phyloP scores from a whole-genome alignment of 768 basidiomycete genomes.

The Pulveroboletus sp. region DNA sequence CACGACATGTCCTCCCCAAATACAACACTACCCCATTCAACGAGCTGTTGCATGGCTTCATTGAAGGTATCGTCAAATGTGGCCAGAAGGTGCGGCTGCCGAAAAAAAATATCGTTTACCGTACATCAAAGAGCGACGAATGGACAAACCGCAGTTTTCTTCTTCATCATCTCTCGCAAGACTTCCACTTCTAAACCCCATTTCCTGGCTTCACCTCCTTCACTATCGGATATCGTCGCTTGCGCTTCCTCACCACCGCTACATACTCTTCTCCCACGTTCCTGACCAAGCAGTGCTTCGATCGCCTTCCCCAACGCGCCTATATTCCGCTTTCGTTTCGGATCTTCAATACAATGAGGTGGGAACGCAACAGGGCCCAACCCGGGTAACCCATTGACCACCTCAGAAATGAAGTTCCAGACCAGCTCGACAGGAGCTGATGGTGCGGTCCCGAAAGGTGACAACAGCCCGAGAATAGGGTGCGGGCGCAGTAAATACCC shows the following conservation, averaged over 20 bases:
- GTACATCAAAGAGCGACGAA: constrained; percentile 6
- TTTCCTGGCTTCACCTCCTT: constrained; percentile 67
- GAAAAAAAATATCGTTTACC: constrained; percentile 19
- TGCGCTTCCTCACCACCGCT: constrained; percentile 40
- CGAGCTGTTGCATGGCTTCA: constrained; percentile 73
- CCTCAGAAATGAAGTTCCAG: constrained; percentile 45
- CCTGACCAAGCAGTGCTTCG: constrained; percentile 57
- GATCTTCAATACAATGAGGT: constrained; percentile 74
- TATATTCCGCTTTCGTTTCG: constrained; percentile 66
- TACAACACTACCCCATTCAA: constrained; percentile 69
- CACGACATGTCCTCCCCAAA: constrained; percentile 62
- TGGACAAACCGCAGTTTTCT: constrained; percentile 50
- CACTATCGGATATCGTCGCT: constrained; percentile 35
- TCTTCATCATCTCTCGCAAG: constrained; percentile 54
- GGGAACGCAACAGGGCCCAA: constrained; percentile 76
- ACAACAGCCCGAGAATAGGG: constrained; percentile 45
- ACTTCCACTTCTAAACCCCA: constrained; percentile 68
- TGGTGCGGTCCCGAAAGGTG: constrained; percentile 37
- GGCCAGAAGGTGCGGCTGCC: constrained; percentile 51
- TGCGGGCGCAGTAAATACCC: constrained; percentile 67
- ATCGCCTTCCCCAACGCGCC: constrained; percentile 71
- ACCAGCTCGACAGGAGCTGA: constrained; percentile 38
- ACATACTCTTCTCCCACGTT: constrained; percentile 64
- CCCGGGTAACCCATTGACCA: constrained; percentile 67
- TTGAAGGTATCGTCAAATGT: constrained; percentile 71